Evolutionary conservation across 129 eudicot genomes (phyloP), one percentile per base, ranked within the genome.

Genomic region (Flaveria linearis): DNA sequence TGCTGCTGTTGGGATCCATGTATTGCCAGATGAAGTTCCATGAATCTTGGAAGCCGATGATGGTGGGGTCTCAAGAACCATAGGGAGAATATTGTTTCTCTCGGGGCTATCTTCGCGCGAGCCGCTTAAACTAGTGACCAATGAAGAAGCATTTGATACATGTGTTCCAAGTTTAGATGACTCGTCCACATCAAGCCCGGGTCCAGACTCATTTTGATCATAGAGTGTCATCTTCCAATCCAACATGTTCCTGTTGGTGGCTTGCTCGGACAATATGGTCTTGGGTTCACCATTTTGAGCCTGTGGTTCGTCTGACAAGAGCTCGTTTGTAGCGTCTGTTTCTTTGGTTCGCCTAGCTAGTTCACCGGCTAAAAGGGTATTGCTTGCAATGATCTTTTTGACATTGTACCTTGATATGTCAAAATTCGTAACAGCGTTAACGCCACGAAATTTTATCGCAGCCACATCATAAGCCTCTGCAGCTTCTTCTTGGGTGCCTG

Each of bases 401-500:
- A 87, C 98, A 5, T 89, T 89, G 72, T 92, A 92, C 74, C 89
- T 81, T 6, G 93, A 80, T 25, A 86, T 92, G 78, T 90, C 96
- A 10, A 92, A 92, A 79, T 92, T 92, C 9, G 98, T 92, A 17
- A 92, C 98, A 0, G 98, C 98, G 50, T 83, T 89, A 51, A 82
- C 80, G 2, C 96, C 98, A 51, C 98, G 89, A 43, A 92, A 92
- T 63, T 92, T 92, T 0, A 90, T 92, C 22, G 98, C 96, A 2
- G 98, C 98, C 9, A 92, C 85, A 69, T 92, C 98, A 68, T 90
- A 92, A 5, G 98, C 98, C 81, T 92, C 98, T 5, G 98, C 98
- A 17, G 98, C 98, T 83, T 92, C 98, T 81, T 92, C 98, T 86
- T 90, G 98, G 51, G 98, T 92, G 78, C 96, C 98, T 90, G 80